Conservation (phyloP, 768 basidiomycete species). For the Trametes coccinea region DNA sequence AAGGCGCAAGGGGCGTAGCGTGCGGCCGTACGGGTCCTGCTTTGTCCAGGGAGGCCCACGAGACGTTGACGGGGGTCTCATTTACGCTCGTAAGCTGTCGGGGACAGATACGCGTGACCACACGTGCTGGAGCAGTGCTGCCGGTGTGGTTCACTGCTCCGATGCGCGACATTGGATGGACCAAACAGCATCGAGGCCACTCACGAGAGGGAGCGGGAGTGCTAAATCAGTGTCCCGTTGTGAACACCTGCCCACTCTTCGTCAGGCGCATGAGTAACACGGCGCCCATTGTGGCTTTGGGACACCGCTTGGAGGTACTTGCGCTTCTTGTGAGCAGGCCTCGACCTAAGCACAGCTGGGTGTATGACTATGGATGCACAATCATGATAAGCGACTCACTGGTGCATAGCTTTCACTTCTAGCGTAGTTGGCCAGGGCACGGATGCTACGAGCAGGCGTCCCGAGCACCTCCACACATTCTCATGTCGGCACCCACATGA, state of each 20-base stretch:
- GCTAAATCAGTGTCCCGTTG: not conserved
- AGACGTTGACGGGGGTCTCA: not conserved
- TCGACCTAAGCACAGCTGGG: not conserved
- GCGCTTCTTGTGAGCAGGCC: too few species aligned
- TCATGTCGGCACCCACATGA: constrained; percentile 5
- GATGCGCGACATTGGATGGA: not conserved
- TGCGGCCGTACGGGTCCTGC: not conserved
- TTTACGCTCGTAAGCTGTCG: not conserved
- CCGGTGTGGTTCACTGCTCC: not conserved
- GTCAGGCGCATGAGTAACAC: too few species aligned
- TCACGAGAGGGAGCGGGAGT: constrained; percentile 8
- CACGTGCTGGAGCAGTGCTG: not conserved
- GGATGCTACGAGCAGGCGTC: too few species aligned
- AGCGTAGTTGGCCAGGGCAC: too few species aligned
- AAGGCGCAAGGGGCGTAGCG: too few species aligned
- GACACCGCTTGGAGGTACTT: too few species aligned
- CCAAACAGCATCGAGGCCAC: not conserved
- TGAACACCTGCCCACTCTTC: not conserved
- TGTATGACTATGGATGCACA: not conserved
- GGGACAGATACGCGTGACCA: constrained; percentile 7
- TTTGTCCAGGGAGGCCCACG: not conserved
- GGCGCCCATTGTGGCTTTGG: too few species aligned
- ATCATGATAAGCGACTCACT: not conserved
- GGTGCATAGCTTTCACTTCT: not conserved
- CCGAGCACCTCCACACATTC: not conserved